A percentile compares a stretch with the other conserved stretches of the same genome.
Conservation (phyloP, 257 asterid species). For the Nicotiana knightiana region DNA sequence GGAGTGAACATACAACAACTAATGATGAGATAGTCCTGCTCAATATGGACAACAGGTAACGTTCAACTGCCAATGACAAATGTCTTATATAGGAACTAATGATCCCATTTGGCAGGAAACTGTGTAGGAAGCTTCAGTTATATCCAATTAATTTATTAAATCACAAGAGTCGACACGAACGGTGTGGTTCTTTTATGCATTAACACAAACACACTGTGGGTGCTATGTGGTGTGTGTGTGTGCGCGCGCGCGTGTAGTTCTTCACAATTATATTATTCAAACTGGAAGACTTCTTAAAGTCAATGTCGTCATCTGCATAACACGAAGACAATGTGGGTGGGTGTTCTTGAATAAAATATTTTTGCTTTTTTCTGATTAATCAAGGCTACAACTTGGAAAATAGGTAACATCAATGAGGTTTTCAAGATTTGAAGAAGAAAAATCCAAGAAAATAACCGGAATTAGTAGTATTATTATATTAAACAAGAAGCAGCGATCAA, state of each 20-base stretch:
- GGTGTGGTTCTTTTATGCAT: constrained; percentile 1
- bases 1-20: background rate
- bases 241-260: background rate
- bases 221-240: background rate
- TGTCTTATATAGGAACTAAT: constrained; percentile 12
- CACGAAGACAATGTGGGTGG: background rate
- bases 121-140: constrained; percentile 51
- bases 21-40: background rate
- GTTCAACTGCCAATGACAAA: constrained; percentile 27
- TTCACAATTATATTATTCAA: background rate
- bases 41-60: constrained; percentile 23
- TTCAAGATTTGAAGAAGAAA: constrained; percentile 1
- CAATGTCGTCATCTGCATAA: constrained; percentile 1
- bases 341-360: background rate
- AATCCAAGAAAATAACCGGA: background rate
- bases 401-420: background rate
- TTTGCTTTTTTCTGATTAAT: background rate
- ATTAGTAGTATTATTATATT: background rate
- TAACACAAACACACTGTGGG: constrained; percentile 2
- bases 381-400: background rate
- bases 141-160: constrained; percentile 22
- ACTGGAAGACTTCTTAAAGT: background rate
- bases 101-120: constrained; percentile 30
- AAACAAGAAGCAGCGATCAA: constrained; percentile 15
- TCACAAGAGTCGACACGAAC: constrained; percentile 30